phyloP scores from a whole-genome alignment of 2,329 filamentous ascomycete genomes.

The Penicillium concentricum region DNA sequence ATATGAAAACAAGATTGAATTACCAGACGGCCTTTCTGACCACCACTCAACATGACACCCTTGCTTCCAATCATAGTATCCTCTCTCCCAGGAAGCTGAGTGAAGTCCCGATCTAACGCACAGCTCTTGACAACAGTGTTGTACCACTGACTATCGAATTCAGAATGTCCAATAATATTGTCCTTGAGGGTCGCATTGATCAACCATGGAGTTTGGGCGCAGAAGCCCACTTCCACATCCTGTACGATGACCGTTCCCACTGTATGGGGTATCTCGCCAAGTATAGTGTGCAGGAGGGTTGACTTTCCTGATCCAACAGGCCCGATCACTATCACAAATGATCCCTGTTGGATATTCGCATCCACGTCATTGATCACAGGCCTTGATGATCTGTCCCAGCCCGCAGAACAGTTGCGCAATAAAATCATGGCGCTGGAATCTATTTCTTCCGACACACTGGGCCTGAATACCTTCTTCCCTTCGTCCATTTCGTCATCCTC shows the following conservation, averaged over 20 bases:
- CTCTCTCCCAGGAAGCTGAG: background rate
- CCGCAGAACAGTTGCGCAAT: too few species aligned
- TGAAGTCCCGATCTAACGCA: conserved; percentile 2
- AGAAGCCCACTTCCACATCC: background rate
- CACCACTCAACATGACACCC: background rate
- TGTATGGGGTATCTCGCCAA: conserved; percentile 73
- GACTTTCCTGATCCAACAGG: conserved; percentile 48
- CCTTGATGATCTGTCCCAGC: too few species aligned
- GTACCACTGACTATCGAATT: conserved; percentile 64
- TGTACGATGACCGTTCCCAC: conserved; percentile 53
- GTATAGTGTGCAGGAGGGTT: conserved; percentile 71
- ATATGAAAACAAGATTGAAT: background rate
- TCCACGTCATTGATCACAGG: too few species aligned
- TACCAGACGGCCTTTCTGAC: background rate
- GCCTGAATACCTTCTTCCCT: too few species aligned
- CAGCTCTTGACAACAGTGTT: conserved; percentile 38
- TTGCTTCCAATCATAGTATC: background rate
- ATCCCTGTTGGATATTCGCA: too few species aligned
- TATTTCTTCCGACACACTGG: too few species aligned
- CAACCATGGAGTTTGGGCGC: conserved; percentile 73
- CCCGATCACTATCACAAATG: conserved; percentile 20
- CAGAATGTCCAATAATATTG: conserved; percentile 62
- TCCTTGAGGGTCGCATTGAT: conserved; percentile 75
- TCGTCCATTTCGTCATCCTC: too few species aligned
- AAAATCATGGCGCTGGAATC: too few species aligned